phyloP scores from a whole-genome alignment of 2,329 filamentous ascomycete species.

The Fusarium sp. region DNA sequence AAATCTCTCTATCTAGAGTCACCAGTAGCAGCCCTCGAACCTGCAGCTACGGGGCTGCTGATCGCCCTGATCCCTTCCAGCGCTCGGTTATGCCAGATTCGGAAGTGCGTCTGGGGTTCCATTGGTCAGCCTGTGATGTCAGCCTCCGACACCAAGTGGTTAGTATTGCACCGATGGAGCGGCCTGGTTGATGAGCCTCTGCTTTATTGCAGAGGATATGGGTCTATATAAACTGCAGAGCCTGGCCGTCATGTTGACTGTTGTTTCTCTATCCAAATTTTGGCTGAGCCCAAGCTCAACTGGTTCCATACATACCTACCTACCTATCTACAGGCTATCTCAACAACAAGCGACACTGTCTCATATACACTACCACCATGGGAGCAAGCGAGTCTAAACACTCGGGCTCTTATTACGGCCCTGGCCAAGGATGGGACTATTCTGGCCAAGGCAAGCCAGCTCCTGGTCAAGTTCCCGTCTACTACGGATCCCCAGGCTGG shows the following conservation, averaged over 20 bases:
- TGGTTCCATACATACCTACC: neutral
- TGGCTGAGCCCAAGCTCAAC: neutral
- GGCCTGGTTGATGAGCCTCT: neutral
- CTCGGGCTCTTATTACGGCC: neutral
- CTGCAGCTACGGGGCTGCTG: neutral
- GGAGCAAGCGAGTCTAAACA: conserved; percentile 1
- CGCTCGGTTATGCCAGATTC: conserved; percentile 18
- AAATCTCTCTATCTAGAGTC: neutral
- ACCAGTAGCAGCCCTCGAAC: neutral
- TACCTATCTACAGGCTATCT: neutral
- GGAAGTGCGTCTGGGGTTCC: conserved; percentile 15
- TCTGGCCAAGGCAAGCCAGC: neutral
- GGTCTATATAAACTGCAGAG: neutral
- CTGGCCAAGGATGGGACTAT: neutral
- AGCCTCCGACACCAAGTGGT: neutral
- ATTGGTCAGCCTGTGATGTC: conserved; percentile 19
- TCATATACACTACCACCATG: conserved; percentile 3
- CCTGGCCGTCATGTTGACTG: neutral
- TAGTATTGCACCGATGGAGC: neutral
- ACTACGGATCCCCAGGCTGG: neutral
- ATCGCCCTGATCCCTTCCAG: neutral
- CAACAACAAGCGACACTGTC: neutral
- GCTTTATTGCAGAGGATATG: neutral
- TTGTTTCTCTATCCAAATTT: neutral
- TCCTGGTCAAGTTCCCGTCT: neutral